Conservation (phyloP, 2,329 filamentous ascomycete genomes). For the Dendrostoma leiphaemia region DNA sequence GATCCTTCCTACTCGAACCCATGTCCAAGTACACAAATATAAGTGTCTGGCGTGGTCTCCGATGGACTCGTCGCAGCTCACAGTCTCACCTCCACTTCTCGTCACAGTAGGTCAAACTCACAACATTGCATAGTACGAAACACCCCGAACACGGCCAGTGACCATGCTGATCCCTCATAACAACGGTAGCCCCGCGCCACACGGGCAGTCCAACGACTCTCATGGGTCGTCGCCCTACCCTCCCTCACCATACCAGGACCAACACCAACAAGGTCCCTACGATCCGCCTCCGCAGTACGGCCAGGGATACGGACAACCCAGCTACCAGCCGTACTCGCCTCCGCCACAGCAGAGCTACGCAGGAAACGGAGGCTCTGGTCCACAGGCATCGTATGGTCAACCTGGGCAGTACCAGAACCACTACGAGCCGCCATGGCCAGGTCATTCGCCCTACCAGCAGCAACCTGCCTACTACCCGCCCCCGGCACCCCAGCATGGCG, state of each 20-base stretch:
- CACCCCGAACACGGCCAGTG: background rate
- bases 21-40: too few relatives aligned
- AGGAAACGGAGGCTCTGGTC: background rate
- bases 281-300: slow-evolving; percentile 1
- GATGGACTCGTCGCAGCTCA: too few relatives aligned
- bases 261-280: background rate
- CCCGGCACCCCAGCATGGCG: background rate
- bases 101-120: background rate
- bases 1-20: too few relatives aligned
- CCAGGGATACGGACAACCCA: slow-evolving; percentile 4
- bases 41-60: too few relatives aligned
- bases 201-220: background rate
- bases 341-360: slow-evolving; percentile 1
- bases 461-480: background rate
- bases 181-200: background rate
- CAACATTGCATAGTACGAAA: background rate
- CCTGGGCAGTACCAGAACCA: background rate
- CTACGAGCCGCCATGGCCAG: background rate
- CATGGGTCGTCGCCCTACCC: slow-evolving; percentile 9
- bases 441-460: slow-evolving; percentile 5
- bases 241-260: slow-evolving; percentile 4
- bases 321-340: slow-evolving; percentile 1
- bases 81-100: background rate
- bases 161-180: slow-evolving; percentile 10
- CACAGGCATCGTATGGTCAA: background rate